phyloP scores from a whole-genome alignment of 495 filamentous ascomycete species.

The Aspergillus heteromorphus region DNA sequence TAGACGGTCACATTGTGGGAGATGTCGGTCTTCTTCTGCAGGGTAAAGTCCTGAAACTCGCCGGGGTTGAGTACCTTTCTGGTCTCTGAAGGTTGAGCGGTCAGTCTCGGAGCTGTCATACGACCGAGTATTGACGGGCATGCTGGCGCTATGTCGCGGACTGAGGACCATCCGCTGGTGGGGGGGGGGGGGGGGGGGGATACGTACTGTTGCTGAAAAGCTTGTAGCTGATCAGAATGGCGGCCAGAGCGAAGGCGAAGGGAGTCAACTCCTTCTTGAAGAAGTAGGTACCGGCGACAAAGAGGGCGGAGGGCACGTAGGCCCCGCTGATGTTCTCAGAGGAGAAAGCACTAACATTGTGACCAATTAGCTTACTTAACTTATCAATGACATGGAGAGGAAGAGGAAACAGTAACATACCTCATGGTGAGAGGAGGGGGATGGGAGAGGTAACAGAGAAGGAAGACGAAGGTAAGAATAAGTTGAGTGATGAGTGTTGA shows the following conservation, averaged over 20 bases:
- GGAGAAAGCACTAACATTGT: conserved; percentile 34
- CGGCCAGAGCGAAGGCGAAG: conserved; percentile 61
- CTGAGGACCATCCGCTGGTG: too few relatives aligned
- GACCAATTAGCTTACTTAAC: conserved; percentile 7
- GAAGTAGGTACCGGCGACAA: conserved; percentile 69
- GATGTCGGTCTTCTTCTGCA: conserved; percentile 85
- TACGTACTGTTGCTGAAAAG: conserved; percentile 35
- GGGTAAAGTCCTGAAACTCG: conserved; percentile 80
- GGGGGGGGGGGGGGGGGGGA: too few relatives aligned
- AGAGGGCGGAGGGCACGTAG: conserved; percentile 78
- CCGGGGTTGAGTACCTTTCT: conserved; percentile 81
- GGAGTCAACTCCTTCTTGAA: conserved; percentile 73
- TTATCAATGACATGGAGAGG: conserved; percentile 7
- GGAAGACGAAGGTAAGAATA: too few relatives aligned
- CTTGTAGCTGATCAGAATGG: conserved; percentile 58
- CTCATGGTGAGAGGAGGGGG: conserved; percentile 29
- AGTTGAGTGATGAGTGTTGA: too few relatives aligned
- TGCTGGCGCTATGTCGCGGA: too few relatives aligned
- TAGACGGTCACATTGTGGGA: conserved; percentile 99
- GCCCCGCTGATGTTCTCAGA: conserved; percentile 62
- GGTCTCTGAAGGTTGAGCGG: conserved; percentile 44
- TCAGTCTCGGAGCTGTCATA: conserved; percentile 10
- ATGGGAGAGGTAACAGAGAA: conserved; percentile 7
- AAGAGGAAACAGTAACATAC: conserved; percentile 12
- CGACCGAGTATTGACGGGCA: too few relatives aligned